Percentiles rank a stretch among this genome's conserved stretches.
Evolutionary conservation across 2,329 filamentous ascomycete species (phyloP).

Genomic region (Monosporascus sp.): DNA sequence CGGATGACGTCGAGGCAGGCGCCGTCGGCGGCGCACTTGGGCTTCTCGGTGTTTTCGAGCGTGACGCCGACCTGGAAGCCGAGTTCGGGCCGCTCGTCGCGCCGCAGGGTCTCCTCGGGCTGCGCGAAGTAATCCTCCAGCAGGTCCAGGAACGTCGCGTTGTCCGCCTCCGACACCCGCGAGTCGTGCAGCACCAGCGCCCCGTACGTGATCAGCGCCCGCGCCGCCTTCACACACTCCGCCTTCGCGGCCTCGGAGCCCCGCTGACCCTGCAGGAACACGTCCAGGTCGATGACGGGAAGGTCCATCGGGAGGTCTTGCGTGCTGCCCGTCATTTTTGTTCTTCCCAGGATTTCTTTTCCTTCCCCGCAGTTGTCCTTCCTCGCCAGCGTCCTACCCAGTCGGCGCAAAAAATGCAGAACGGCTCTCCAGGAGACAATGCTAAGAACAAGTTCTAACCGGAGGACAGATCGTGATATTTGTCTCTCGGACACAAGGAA

Average conservation of each 20-base stretch:
- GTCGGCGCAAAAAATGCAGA: too few relatives aligned
- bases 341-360: neutral
- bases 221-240: slow-evolving; percentile 50
- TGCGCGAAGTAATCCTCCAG: slow-evolving; percentile 63
- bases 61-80: slow-evolving; percentile 59
- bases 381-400: too few relatives aligned
- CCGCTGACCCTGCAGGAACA: slow-evolving; percentile 42
- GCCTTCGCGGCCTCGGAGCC: slow-evolving; percentile 39
- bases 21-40: slow-evolving; percentile 58
- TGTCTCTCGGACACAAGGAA: too few relatives aligned
- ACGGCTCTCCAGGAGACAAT: too few relatives aligned
- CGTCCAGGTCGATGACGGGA: slow-evolving; percentile 54
- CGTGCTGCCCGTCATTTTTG: slow-evolving; percentile 7
- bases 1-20: slow-evolving; percentile 53
- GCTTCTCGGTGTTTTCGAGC: slow-evolving; percentile 58
- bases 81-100: slow-evolving; percentile 52
- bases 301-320: slow-evolving; percentile 45
- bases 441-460: too few relatives aligned
- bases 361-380: neutral
- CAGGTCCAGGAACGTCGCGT: slow-evolving; percentile 53
- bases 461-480: too few relatives aligned
- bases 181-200: slow-evolving; percentile 56
- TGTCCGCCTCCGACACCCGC: slow-evolving; percentile 51
- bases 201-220: slow-evolving; percentile 54
- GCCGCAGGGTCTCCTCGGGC: slow-evolving; percentile 38